These are phyloP conservation scores for Umbelopsis ramanniana DNA, from an alignment of 192 early-diverging fungal species.

Conservation along the genomic window DNA sequence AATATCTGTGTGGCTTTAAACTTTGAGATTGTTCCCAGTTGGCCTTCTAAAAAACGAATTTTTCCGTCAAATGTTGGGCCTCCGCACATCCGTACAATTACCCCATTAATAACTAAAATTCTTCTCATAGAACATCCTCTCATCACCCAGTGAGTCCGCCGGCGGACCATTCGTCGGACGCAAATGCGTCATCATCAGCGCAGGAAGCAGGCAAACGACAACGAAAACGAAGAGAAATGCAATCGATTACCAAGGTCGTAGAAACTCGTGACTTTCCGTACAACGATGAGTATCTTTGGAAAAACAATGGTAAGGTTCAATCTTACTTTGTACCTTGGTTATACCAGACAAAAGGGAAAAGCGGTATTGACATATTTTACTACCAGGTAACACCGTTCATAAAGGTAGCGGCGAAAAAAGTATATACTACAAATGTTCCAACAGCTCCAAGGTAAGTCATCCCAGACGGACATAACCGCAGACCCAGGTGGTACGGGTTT, in stretches of 20 bases:
- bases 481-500: no score
- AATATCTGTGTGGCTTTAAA: neutral
- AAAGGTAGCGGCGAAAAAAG: constrained; percentile 63
- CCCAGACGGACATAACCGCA: no score
- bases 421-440: constrained; percentile 65
- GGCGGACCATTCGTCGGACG: neutral
- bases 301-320: constrained; percentile 52
- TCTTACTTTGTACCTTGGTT: no score
- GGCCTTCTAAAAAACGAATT: neutral
- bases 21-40: neutral
- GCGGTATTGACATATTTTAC: no score
- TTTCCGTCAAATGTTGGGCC: neutral
- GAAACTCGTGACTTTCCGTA: constrained; percentile 53
- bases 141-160: constrained; percentile 5
- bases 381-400: constrained; percentile 55
- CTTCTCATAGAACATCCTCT: neutral
- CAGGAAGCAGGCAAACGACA: constrained; percentile 28
- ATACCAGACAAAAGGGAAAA: constrained; percentile 48
- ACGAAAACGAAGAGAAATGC: constrained; percentile 62
- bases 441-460: constrained; percentile 54
- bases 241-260: constrained; percentile 59
- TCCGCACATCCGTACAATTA: neutral
- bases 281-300: constrained; percentile 52
- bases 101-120: no score
- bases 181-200: neutral